Evolutionary conservation across 345 rosid species (phyloP), one percentile per base, ranked within the genome.

Genomic region (Fremontodendron californicum): DNA sequence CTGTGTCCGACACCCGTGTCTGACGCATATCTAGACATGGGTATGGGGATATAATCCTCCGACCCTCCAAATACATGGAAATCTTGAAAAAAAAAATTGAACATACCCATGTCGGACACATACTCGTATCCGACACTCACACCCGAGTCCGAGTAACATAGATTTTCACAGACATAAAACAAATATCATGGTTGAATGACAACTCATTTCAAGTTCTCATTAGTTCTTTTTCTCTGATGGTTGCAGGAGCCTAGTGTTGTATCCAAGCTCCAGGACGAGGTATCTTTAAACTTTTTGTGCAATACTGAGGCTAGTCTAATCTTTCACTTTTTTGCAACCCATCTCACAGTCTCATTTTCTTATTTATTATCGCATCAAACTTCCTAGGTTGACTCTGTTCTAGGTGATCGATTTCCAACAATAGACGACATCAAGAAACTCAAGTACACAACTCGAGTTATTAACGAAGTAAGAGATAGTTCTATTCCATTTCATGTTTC

Each of bases 261-360:
- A 87, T 86, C 94, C 75, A 92, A 93, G 85, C 93, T 95, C 72
- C 99, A 93, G 81, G 84, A 88, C 45, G 99, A 95, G 98, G 98
- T 94, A 84, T 46, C 33, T 15, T 70, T 25, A 19, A 52, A 51
- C 5, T 63, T 60, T 60, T 48, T 55, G 54, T 49, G n/a, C 9
- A 73, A 75, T 60, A 39, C 42, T 3, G 37, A 25, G 6, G 12
- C 29, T 68, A 58, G 52, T 63, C 2, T 29, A 25, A 77, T 67
- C 35, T 78, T 54, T 77, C 18, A 68, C 33, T 78, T 16, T 61
- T 68, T 12, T 42, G 19, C 37, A 31, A 71, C 71, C 66, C 5
- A 11, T 71, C 61, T 71, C 31, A 71, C 52, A 7, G 2, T 51
- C 60, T 49, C 37, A 8, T 71, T 52, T 8, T 63, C 40, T 23